Base-by-base conservation (phyloP, 306 rosid genomes). In the Ammopiptanthus mongolicus region DNA sequence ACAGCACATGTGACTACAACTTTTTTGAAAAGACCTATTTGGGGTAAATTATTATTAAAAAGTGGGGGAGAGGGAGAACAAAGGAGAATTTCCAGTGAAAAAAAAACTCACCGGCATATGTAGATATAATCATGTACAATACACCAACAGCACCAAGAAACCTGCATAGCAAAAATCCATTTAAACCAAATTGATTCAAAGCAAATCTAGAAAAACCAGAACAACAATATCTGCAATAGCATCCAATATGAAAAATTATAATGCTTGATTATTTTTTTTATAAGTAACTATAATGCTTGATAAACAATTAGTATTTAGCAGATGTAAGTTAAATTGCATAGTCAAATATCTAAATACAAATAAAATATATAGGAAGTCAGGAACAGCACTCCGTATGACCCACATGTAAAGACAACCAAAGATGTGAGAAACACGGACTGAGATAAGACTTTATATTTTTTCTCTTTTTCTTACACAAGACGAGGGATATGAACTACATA, bases 91-190 rank as follows among this genome's bases (percentile, higher is more conserved):
- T 76, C 84, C 62, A 28, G 67, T 23, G 67, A 60, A 67, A 71
- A 66, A 57, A 50, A 55, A 65, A 78, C 96, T 90, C 86, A 87
- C 92, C 89, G 23, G 85, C 44, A 53, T 65, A 52, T 23, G 82
- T 37, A 62, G 77, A 70, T 37, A 37, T 19, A 48, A 53, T 77
- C 68, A 67, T 68, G 81, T 47, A 73, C 29, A 70, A 78, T 64
- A 85, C 78, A 80, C 74, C 82, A 47, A 76, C 90, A 80, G 86
- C 82, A 67, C 70, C 80, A 56, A 84, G 66, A 77, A 60, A 87
- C 92, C 96, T 88, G 92, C 96, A 88, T 83, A 37, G 81, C 62
- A 76, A 71, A 83, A 86, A 81, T 41, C 19, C 81, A 65, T 81
- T 89, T 83, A 86, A 88, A 88, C 88, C 92, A 79, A 85, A 68